Base-by-base conservation (phyloP, 768 basidiomycete species). In the Botryobasidium botryosum region DNA sequence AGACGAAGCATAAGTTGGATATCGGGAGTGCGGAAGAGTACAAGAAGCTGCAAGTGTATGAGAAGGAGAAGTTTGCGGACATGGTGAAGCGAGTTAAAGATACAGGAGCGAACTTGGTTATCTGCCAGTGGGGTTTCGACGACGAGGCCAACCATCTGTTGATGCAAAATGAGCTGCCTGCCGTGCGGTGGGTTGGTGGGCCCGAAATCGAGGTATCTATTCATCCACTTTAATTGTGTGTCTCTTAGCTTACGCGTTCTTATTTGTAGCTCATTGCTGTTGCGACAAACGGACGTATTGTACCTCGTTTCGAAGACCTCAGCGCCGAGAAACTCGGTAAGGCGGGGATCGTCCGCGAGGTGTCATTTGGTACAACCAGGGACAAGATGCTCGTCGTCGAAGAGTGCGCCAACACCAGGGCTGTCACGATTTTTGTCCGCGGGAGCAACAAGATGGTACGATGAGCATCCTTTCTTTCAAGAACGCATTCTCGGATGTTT, bases 351-450 rank as follows among this genome's bases (percentile, higher is more conserved):
- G 92, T 99, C 5, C 75, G 91, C 27, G 92, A 99, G 63, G 61
- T 99, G 45, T 75, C 85, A 5, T 99, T 99, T 61, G 94, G 94
- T 40, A 99, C 94, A 6, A 99, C 94, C 13, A 74, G 88, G 50
- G 94, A 99, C 63, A 96, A 96, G 69, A 99, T 99, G 94, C 75
- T 99, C 45, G 83, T 97, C 51, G 92, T 99, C 53, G 94, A 97
- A 61, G 91, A 97, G 56, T 97, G 92, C 55, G 92, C 94, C 15
- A 99, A 99, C 65, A 75, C 80, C 7, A 74, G 90, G 44, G 91
- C 92, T 28, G 92, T 97, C 35, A 97, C 94, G 6, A 79, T 97
- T 54, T 97, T 99, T 53, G 90, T 97, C 20, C 74, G 94, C 28
- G 94, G 94, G 18, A 86, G 82, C 57, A 99, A 99, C 67, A 99